Evolutionary conservation across 305 asterid species (phyloP), one percentile per base, ranked within the genome.

Genomic region (Rubia tinctorum): DNA sequence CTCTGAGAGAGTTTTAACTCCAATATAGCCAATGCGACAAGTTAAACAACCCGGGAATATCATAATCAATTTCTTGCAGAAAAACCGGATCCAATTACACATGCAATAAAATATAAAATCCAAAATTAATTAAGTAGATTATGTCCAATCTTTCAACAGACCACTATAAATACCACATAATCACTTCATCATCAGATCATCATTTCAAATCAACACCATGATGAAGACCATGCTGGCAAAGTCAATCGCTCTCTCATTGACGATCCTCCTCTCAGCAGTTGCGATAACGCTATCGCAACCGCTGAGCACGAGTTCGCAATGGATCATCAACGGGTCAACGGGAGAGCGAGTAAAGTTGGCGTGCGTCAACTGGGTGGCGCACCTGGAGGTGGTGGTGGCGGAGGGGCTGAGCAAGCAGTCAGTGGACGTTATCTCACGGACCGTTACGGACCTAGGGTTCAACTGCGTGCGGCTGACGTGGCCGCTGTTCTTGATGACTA

Each of bases 401-500:
- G 99, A 95, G 68, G 99, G 99, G 78, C 87, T 95, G 64, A 92
- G 95, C 84, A 89, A 92, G 78, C 96, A 81, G 66, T 88, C 92
- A 66, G 88, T 84, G 76, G 96, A 95, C 42, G 84, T 70, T 56
- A 95, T 95, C 0, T 92, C 99, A 0, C 74, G 76, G 63, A 73
- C 80, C 9, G 90, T 95, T 58, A 17, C 22, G 8, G 73, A 73
- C 37, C 27, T 88, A 86, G 99, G 99, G 5, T 95, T 95, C 81
- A 95, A 92, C 72, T 95, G 99, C 64, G 99, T 92, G 25, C 84
- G 99, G 81, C 83, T 95, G 17, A 90, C 99, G 42, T 95, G 98
- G 98, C 96, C 98, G 18, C 96, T 95, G 8, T 90, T 84, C 82
- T 78, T 95, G 92, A 84, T 89, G 62, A 92, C 97, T 0, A 89